A percentile compares a stretch with the other conserved stretches of the same genome.
Conservation (phyloP, 129 eudicot genomes). For the Chrysanthemum seticuspe region DNA sequence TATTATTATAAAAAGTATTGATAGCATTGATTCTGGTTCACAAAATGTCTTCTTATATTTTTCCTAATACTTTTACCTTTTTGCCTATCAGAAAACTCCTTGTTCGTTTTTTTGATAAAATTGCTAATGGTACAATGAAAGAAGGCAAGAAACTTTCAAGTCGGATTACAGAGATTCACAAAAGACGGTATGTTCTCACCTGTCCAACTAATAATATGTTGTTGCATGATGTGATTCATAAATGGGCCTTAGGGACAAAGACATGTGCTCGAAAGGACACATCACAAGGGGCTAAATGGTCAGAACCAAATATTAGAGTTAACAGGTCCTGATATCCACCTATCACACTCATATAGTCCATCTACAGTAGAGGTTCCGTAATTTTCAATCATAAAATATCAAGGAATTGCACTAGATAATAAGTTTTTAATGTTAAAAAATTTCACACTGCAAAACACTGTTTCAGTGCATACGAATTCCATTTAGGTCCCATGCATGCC, state of each 20-base stretch:
- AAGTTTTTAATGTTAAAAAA: too few species aligned
- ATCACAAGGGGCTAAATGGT: not conserved
- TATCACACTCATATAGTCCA: too few species aligned
- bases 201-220: not conserved
- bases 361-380: too few species aligned
- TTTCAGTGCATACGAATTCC: not conserved
- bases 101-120: conserved; percentile 81
- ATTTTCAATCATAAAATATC: not conserved
- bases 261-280: not conserved
- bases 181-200: conserved; percentile 51
- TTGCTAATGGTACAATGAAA: conserved; percentile 73
- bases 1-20: not conserved
- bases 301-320: not conserved
- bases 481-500: not conserved
- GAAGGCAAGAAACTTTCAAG: conserved; percentile 75
- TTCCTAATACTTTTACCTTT: conserved; percentile 7
- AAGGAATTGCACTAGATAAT: not conserved
- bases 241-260: not conserved
- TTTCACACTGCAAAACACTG: not conserved
- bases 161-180: conserved; percentile 74
- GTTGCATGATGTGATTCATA: conserved; percentile 20
- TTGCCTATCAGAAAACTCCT: conserved; percentile 60
- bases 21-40: not conserved
- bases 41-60: not conserved
- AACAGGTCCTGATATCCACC: too few species aligned